Percentiles rank a stretch among this genome's conserved stretches.
These are phyloP conservation scores for Ormosia emarginata DNA, from an alignment of 306 rosid species.

Conservation along the genomic window DNA sequence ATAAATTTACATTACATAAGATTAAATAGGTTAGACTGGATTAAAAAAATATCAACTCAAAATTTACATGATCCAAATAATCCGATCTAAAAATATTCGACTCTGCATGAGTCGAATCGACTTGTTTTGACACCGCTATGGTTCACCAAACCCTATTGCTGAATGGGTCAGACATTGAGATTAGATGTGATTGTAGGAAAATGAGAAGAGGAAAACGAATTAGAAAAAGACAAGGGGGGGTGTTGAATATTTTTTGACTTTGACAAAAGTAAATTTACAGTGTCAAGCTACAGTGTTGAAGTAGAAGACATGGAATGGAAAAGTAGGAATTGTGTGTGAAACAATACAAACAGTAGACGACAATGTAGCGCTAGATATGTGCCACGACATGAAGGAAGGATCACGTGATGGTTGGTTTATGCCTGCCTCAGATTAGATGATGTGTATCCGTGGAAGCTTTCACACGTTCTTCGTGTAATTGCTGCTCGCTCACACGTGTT, in stretches of 20 bases:
- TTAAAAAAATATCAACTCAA: no score
- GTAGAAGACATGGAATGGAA: neutral
- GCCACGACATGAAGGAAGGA: neutral
- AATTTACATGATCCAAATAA: no score
- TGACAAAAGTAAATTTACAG: neutral
- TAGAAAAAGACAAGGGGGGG: no score
- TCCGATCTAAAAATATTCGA: no score
- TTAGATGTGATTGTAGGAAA: neutral
- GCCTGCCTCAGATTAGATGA: neutral
- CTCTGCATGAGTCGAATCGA: no score
- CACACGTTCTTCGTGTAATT: neutral
- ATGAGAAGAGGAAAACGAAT: neutral
- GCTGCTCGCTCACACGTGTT: conserved; percentile 20
- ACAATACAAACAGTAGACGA: neutral
- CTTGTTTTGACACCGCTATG: no score
- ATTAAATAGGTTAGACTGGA: no score
- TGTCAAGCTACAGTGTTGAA: neutral
- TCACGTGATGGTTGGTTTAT: neutral
- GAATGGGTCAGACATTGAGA: no score
- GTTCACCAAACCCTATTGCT: no score
- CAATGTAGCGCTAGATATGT: neutral
- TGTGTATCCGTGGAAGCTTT: neutral
- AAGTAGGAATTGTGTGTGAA: neutral
- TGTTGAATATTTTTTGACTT: neutral
- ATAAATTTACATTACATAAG: no score